Evolutionary conservation across 768 basidiomycete species (phyloP).

Genomic region (Boletus rufocinnamomeus): DNA sequence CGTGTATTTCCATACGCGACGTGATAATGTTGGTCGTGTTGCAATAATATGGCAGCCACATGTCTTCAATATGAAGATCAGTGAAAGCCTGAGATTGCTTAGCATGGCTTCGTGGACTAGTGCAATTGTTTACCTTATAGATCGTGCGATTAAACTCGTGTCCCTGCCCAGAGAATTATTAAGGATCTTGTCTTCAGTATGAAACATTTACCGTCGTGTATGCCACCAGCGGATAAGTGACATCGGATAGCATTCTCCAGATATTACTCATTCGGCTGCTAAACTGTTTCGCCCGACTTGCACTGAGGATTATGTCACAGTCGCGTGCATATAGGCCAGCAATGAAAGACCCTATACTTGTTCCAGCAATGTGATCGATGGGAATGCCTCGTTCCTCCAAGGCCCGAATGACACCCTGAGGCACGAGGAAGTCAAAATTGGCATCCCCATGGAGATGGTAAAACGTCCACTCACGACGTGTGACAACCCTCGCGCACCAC

Average conservation of each 20-base stretch:
- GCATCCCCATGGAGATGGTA: conserved; percentile 12
- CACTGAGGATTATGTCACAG: conserved; percentile 83
- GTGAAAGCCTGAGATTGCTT: conserved; percentile 70
- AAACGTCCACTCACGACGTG: conserved; percentile 53
- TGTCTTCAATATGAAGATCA: conserved; percentile 93
- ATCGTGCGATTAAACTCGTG: conserved; percentile 94
- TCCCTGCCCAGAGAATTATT: conserved; percentile 52
- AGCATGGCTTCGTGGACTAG: conserved; percentile 2
- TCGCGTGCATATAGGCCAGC: conserved; percentile 95
- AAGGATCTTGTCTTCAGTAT: neutral
- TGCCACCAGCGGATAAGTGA: conserved; percentile 77
- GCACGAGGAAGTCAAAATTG: conserved; percentile 9
- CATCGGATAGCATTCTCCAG: conserved; percentile 91
- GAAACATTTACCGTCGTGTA: conserved; percentile 62
- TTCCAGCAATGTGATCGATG: conserved; percentile 92
- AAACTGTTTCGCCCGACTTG: conserved; percentile 90
- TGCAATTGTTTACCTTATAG: conserved; percentile 64
- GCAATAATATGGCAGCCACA: conserved; percentile 99
- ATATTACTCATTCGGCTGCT: conserved; percentile 90
- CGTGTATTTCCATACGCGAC: conserved; percentile 95
- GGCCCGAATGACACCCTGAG: conserved; percentile 87
- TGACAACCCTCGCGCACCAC: conserved; percentile 90
- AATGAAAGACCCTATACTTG: conserved; percentile 90
- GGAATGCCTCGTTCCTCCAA: conserved; percentile 91
- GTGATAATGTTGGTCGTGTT: conserved; percentile 97